Base-by-base conservation (phyloP, 1,284 basidiomycete genomes). In the Athelia sp. region DNA sequence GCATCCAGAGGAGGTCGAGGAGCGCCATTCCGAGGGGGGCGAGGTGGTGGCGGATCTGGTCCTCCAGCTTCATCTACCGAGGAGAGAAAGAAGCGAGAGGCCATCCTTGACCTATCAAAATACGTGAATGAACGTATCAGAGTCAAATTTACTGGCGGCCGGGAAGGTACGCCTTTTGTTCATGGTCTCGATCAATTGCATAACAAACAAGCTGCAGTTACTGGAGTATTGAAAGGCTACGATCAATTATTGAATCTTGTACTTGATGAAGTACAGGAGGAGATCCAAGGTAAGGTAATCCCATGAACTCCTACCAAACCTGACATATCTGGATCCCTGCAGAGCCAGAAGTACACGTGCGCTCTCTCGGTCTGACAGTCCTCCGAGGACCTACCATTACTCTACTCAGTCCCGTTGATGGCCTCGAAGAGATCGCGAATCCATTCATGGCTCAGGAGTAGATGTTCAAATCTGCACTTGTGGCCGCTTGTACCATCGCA, bases 241-340 rank as follows among this genome's bases (percentile, higher is more conserved):
- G 97, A 99, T 70, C 95, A 98, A 62, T 76, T 99, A 40, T 81
- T 99, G 59, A 99, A 99, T 68, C 83, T 99, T 50, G 96, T 96
- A 45, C 79, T 96, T 49, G 93, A 95, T 67, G 87, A 94, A 50
- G 91, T 95, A 3, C 78, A 84, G 58, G 93, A 95, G 66, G 74
- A 81, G 21, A 50, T 92, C 8, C 77, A 79, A 66, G 81, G 90
- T 87, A 63, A 58, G 70, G 15, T 6, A n/a, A 40, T 62, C 17
- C 23, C 43, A 31, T 43, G 36, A 22, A 24, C 24, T 42, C 18
- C 46, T 35, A 36, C 43, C 53, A 53, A 50, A 50, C 35, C 42
- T 51, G 44, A 58, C 55, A 29, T 45, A 50, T 21, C 40, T 46
- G 51, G 53, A 42, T 43, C 45, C n/a, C 21, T 50, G 26, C 62